These are phyloP conservation scores for Penicillium psychrofluorescens DNA, from an alignment of 495 filamentous ascomycete species.

Conservation along the genomic window DNA sequence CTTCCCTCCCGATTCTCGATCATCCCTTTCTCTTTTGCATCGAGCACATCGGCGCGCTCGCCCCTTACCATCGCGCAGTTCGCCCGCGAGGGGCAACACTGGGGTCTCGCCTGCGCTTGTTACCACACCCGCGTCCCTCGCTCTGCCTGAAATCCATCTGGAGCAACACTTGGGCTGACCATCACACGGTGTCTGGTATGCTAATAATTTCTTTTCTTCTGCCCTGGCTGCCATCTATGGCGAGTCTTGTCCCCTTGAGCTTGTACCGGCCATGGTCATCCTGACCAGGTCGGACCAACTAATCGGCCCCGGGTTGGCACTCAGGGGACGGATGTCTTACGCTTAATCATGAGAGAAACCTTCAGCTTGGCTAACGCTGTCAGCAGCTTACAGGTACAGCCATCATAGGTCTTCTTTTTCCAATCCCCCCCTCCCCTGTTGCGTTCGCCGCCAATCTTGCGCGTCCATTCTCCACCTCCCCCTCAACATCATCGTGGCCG, in stretches of 20 bases:
- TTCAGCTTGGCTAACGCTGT: conserved; percentile 6
- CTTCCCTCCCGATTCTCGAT: neutral
- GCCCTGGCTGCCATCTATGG: neutral
- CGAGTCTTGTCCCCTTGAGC: neutral
- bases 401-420: conserved; percentile 10
- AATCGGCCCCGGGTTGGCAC: neutral
- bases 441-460: conserved; percentile 17
- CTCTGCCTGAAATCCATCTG: conserved; percentile 20
- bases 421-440: conserved; percentile 10
- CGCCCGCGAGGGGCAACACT: conserved; percentile 22
- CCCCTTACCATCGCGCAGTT: neutral
- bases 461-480: conserved; percentile 3
- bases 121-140: conserved; percentile 16
- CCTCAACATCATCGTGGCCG: neutral
- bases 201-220: neutral
- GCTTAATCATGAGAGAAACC: conserved; percentile 6
- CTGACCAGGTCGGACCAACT: conserved; percentile 6
- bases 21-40: neutral
- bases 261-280: neutral
- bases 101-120: conserved; percentile 12
- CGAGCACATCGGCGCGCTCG: neutral
- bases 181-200: neutral
- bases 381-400: conserved; percentile 12
- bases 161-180: conserved; percentile 1
- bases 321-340: conserved; percentile 8